Base-by-base conservation (phyloP, 2,329 filamentous ascomycete species). In the Sordariomycetes sp. region DNA sequence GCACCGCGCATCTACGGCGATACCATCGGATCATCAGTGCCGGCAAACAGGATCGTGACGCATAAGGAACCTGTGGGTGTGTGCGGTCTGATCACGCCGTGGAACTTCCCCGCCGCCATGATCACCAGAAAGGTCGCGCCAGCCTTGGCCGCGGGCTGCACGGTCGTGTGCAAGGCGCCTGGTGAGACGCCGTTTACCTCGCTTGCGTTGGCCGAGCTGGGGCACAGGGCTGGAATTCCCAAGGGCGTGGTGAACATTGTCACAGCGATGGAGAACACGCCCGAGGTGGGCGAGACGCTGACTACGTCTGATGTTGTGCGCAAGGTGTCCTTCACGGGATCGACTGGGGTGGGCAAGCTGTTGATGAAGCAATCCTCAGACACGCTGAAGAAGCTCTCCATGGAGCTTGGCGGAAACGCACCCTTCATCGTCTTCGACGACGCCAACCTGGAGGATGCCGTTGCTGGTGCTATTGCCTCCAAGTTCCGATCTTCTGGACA, bases 401-500 rank as follows among this genome's bases (percentile, higher is more conserved):
- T 94, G 56, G 90, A 96, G 56, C 80, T 96, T 2, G 90, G 90
- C 35, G 92, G 90, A 31, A 96, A 96, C 55, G 85, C 90, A 0
- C 90, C 90, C 2, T 94, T 95, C 55, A 95, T 96, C 45, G 86
- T 96, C 21, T 96, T 96, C 51, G 87, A 96, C 50, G 90, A 96
- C 50, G 85, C 90, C 15, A 86, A 96, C 52, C 63, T 96, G 15
- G 88, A 95, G 39, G 64, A 68, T 5, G 92, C 92, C 3, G 86
- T 96, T 1, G 64, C 76, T 0, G 90, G 88, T 18, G 87, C 87
- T 31, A 74, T 96, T 35, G 66, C 79, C 17, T 88, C 77, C 50
- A 98, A 96, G 59, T 96, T 96, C 75, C 82, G 92, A 35, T 86
- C 82, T 24, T 93, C 86, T 0, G 92, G 92, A 23, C 92, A 98